Conservation (phyloP, 2,329 filamentous ascomycete genomes). For the Paradendryphiella salina region DNA sequence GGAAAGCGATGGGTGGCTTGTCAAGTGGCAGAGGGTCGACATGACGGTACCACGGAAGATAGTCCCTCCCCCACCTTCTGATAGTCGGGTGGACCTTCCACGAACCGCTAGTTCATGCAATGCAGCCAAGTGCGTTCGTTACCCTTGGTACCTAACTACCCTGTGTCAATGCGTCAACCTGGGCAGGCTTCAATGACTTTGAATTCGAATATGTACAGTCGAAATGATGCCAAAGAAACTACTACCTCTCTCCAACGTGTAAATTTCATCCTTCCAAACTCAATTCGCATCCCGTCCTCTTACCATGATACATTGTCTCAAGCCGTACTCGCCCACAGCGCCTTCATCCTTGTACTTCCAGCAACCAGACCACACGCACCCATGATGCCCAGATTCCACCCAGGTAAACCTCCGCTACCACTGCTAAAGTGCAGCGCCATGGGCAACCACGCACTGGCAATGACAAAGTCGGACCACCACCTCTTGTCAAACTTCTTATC, state of each 20-base stretch:
- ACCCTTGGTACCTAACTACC: too few species aligned
- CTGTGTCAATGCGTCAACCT: too few species aligned
- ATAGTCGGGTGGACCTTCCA: constrained; percentile 23
- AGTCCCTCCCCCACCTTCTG: constrained; percentile 18
- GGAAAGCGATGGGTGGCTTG: background rate
- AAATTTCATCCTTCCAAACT: too few species aligned
- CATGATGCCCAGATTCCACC: constrained; percentile 52
- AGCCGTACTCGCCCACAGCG: constrained; percentile 32
- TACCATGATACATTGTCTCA: background rate
- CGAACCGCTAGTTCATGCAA: constrained; percentile 14
- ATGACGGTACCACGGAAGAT: constrained; percentile 2
- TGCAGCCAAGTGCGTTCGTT: background rate
- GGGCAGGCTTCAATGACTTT: too few species aligned
- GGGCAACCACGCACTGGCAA: constrained; percentile 51
- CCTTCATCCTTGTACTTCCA: constrained; percentile 38
- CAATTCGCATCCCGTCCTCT: too few species aligned
- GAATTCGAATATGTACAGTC: too few species aligned
- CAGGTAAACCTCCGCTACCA: constrained; percentile 46
- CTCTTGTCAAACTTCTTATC: constrained; percentile 44
- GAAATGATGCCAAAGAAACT: too few species aligned
- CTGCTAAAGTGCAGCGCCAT: constrained; percentile 50
- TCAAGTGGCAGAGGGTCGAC: background rate
- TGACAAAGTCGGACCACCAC: constrained; percentile 51
- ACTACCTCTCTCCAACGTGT: too few species aligned
- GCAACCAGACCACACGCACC: constrained; percentile 49